Conservation (phyloP, 2,329 filamentous ascomycete species). For the Thielaviopsis punctulata region DNA sequence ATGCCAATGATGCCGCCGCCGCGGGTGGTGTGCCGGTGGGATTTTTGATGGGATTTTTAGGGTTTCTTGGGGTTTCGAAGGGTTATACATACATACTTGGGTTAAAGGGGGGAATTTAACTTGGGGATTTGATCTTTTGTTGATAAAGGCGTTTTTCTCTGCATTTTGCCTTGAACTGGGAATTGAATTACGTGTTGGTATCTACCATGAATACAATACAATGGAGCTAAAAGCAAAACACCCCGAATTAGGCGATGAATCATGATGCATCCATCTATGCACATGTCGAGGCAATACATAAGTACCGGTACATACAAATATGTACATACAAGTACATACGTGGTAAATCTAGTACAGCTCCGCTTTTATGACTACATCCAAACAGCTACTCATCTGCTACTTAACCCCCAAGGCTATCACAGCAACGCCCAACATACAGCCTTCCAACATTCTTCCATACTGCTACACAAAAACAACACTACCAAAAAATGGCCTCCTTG, state of each 20-base stretch:
- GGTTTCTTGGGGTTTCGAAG: not conserved
- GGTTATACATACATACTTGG: not conserved
- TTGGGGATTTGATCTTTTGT: constrained; percentile 1
- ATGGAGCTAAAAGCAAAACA: too few relatives aligned
- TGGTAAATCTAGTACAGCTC: too few relatives aligned
- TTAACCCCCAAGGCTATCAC: not conserved
- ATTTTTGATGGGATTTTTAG: constrained; percentile 35
- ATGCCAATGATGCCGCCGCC: constrained; percentile 68
- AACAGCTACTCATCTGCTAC: not conserved
- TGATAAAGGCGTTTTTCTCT: constrained; percentile 1
- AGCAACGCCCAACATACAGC: not conserved
- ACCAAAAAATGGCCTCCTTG: not conserved
- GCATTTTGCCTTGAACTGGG: too few relatives aligned
- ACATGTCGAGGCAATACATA: not conserved
- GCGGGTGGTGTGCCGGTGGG: constrained; percentile 57
- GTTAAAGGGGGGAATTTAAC: not conserved
- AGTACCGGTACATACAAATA: too few relatives aligned
- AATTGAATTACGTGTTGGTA: too few relatives aligned
- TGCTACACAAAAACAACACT: not conserved
- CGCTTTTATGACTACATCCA: not conserved
- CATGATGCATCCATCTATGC: not conserved
- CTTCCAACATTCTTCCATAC: not conserved
- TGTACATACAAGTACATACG: too few relatives aligned
- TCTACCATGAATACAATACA: too few relatives aligned
- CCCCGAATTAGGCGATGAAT: constrained; percentile 7